Base-by-base conservation (phyloP, 768 basidiomycete species). In the Lactarius deliciosus region DNA sequence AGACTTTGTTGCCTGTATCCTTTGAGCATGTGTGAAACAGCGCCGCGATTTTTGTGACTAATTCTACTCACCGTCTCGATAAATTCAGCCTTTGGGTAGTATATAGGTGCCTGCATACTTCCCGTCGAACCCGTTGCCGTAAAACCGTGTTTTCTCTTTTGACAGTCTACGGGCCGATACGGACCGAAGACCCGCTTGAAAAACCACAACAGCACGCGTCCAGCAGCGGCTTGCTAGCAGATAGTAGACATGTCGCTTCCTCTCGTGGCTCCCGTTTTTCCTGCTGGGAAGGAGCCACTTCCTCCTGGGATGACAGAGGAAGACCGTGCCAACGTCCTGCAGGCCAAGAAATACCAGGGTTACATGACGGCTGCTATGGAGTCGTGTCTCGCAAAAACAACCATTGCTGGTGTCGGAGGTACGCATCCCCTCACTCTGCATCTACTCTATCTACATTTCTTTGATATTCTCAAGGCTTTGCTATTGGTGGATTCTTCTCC, bases 1-100 rank as follows among this genome's bases (percentile, higher is more conserved):
- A 96, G 54, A 98, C 96, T 77, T 96, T 96, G 81, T 98, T 96
- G 55, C 93, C 94, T 68, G 94, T 96, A 75, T 96, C 94, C 93
- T 95, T 76, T 36, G 59, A 45, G 18, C 56, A n/a, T 36, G 20
- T 38, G 41, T 66, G 28, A 62, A 32, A 20, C 34, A 11, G 6
- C 8, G 11, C 9, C 10, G 1, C 11, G 11, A 28, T 28, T 2
- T 41, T 8, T 53, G 41, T 56, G 55, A 15, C 7, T 5, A 2
- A 34, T 36, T 34, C 59, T 43, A 73, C 71, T 63, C 68, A 92
- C 92, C 64, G 92, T 95, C 79, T 95, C 93, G 55, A 95, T 95
- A 77, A 88, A 94, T 76, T 95, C 93, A 36, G 85, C 79, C 69
- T 89, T 88, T 15, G 88, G 85, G 75, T 94, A 94, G 77, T 86